Conservation (phyloP, 2,329 filamentous ascomycete genomes). For the Neoarthrinium moseri region DNA sequence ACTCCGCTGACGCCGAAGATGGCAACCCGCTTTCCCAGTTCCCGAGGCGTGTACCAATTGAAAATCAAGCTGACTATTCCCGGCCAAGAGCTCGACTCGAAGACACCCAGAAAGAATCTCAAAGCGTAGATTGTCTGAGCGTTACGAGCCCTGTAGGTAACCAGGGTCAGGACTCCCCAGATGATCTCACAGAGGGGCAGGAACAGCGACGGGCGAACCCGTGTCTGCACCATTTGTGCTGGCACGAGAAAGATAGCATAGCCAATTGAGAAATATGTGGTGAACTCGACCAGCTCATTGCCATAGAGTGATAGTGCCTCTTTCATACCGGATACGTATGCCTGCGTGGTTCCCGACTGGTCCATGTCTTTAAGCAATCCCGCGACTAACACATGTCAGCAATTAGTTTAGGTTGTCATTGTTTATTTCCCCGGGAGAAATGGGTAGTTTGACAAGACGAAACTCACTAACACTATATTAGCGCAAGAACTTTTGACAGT, state of each 20-base stretch:
- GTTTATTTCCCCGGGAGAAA: neutral
- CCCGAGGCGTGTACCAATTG: slow-evolving; percentile 57
- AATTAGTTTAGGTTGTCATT: neutral
- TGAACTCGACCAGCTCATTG: slow-evolving; percentile 20
- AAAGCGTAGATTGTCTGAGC: slow-evolving; percentile 35
- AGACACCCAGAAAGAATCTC: slow-evolving; percentile 40
- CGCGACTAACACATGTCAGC: slow-evolving; percentile 22
- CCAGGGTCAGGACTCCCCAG: slow-evolving; percentile 27
- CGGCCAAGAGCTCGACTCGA: slow-evolving; percentile 31
- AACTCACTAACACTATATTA: neutral
- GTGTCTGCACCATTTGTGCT: slow-evolving; percentile 42
- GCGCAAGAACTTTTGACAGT: neutral
- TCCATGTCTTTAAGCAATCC: slow-evolving; percentile 36
- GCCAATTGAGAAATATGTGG: neutral
- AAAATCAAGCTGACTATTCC: slow-evolving; percentile 41
- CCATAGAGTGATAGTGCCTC: slow-evolving; percentile 24
- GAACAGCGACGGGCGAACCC: slow-evolving; percentile 38
- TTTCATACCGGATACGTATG: slow-evolving; percentile 23
- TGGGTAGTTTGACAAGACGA: neutral
- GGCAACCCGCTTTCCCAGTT: slow-evolving; percentile 36
- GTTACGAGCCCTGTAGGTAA: slow-evolving; percentile 28
- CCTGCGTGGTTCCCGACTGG: slow-evolving; percentile 33
- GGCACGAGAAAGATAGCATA: slow-evolving; percentile 19
- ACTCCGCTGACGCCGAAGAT: slow-evolving; percentile 43
- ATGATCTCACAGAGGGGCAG: slow-evolving; percentile 39